Percentiles rank a stretch among this genome's conserved stretches.
These are phyloP conservation scores for Ascochyta lentis DNA, from an alignment of 2,329 filamentous ascomycete genomes.

Conservation along the genomic window DNA sequence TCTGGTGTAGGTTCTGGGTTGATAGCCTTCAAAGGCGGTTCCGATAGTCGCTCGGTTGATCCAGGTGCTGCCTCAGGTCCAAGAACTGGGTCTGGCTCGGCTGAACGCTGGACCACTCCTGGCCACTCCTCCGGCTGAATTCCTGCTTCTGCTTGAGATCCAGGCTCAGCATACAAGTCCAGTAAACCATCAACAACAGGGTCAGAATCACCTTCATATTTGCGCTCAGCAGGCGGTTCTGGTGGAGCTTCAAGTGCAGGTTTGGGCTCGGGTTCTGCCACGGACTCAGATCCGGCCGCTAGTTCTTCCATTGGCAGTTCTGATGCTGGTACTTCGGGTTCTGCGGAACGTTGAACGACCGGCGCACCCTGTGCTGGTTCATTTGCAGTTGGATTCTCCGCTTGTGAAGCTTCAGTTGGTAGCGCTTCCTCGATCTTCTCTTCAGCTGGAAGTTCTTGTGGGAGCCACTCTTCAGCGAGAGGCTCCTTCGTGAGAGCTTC, in stretches of 20 bases:
- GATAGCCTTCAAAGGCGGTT: too few relatives aligned
- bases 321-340: background rate
- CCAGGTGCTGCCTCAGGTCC: constrained; percentile 7
- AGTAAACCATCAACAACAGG: background rate
- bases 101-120: constrained; percentile 4
- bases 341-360: background rate
- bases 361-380: background rate
- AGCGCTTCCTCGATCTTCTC: background rate
- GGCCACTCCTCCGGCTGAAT: constrained; percentile 8
- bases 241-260: constrained; percentile 1
- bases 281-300: background rate
- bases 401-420: background rate
- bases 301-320: constrained; percentile 5
- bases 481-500: background rate
- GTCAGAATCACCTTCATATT: background rate
- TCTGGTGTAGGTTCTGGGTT: constrained; percentile 6
- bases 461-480: background rate
- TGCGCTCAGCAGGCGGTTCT: constrained; percentile 1
- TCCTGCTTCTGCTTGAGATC: background rate
- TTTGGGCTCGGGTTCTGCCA: constrained; percentile 7
- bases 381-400: background rate
- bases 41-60: background rate
- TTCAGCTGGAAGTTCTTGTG: background rate
- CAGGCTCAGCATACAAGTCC: constrained; percentile 1
- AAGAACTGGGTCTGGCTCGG: constrained; percentile 4